Percentiles rank a stretch among this genome's conserved stretches.
These are phyloP conservation scores for Salinomyces thailandicus DNA, from an alignment of 2,329 filamentous ascomycete genomes.

Conservation along the genomic window DNA sequence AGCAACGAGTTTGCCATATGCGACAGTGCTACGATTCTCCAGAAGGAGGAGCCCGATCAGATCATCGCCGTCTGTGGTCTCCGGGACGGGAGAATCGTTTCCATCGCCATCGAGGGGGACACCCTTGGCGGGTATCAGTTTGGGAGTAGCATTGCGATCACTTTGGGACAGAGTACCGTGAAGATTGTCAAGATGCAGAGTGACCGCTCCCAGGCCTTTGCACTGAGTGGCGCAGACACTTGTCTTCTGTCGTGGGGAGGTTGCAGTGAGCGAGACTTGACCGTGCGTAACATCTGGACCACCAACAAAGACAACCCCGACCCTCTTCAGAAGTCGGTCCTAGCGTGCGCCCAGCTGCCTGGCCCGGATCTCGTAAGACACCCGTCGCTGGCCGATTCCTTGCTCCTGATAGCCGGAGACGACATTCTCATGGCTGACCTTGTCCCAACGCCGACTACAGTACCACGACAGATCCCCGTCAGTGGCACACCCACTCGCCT, in stretches of 20 bases:
- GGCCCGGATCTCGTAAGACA: slow-evolving; percentile 11
- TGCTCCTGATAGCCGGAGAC: slow-evolving; percentile 17
- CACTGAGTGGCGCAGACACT: slow-evolving; percentile 17
- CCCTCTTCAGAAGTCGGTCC: slow-evolving; percentile 16
- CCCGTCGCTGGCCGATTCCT: slow-evolving; percentile 12
- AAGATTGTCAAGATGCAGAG: slow-evolving; percentile 11
- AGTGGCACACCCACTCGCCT: slow-evolving; percentile 22
- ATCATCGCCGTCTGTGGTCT: slow-evolving; percentile 19
- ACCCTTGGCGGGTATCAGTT: slow-evolving; percentile 2
- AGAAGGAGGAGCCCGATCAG: neutral
- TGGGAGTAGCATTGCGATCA: slow-evolving; percentile 6
- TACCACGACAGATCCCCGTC: slow-evolving; percentile 21
- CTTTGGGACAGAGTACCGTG: slow-evolving; percentile 19
- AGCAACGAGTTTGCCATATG: slow-evolving; percentile 10
- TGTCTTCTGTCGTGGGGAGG: slow-evolving; percentile 19
- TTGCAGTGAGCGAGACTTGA: slow-evolving; percentile 3
- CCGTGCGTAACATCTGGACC: slow-evolving; percentile 19
- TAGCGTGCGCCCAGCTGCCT: slow-evolving; percentile 16
- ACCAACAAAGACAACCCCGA: slow-evolving; percentile 19
- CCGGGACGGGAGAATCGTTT: slow-evolving; percentile 19
- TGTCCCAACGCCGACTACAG: slow-evolving; percentile 8
- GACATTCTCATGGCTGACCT: slow-evolving; percentile 15
- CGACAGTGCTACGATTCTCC: slow-evolving; percentile 17
- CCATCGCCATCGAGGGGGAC: slow-evolving; percentile 7
- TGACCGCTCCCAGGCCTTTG: slow-evolving; percentile 11